A percentile compares a stretch with the other conserved stretches of the same genome.
Conservation (phyloP, 495 filamentous ascomycete genomes). For the Hyphodiscus hymeniophilus region DNA sequence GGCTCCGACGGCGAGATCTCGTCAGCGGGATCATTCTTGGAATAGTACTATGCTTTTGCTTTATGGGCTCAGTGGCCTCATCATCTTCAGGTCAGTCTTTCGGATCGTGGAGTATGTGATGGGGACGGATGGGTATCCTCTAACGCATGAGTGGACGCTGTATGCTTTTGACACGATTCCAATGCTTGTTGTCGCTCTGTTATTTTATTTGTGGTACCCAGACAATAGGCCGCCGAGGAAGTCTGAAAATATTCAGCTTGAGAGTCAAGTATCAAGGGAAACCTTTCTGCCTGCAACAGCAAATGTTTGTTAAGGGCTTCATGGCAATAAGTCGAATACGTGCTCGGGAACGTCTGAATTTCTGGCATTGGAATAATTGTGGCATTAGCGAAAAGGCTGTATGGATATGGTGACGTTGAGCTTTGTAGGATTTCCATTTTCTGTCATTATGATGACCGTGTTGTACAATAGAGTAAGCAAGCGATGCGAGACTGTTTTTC, state of each 20-base stretch:
- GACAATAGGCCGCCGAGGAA: conserved; percentile 11
- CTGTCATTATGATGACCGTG: neutral
- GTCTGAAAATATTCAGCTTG: neutral
- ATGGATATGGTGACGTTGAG: too few relatives aligned
- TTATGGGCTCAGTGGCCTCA: conserved; percentile 44
- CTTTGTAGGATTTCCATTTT: neutral
- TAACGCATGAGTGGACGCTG: conserved; percentile 49
- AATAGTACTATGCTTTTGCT: conserved; percentile 40
- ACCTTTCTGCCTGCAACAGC: neutral
- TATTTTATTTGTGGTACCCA: conserved; percentile 39
- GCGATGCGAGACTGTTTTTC: too few relatives aligned
- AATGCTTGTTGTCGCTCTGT: conserved; percentile 46
- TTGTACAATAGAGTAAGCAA: neutral
- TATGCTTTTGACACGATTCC: conserved; percentile 55
- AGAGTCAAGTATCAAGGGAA: neutral
- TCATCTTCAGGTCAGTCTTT: conserved; percentile 54
- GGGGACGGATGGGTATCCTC: conserved; percentile 42
- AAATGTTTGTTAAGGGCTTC: too few relatives aligned
- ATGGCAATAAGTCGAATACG: too few relatives aligned
- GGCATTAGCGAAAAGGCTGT: neutral
- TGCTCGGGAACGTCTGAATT: too few relatives aligned
- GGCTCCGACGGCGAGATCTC: conserved; percentile 12
- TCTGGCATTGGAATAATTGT: too few relatives aligned
- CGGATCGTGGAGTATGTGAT: conserved; percentile 54
- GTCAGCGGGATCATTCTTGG: conserved; percentile 32